These are phyloP conservation scores for Penicillium longicatenatum DNA, from an alignment of 495 filamentous ascomycete species.

Conservation along the genomic window DNA sequence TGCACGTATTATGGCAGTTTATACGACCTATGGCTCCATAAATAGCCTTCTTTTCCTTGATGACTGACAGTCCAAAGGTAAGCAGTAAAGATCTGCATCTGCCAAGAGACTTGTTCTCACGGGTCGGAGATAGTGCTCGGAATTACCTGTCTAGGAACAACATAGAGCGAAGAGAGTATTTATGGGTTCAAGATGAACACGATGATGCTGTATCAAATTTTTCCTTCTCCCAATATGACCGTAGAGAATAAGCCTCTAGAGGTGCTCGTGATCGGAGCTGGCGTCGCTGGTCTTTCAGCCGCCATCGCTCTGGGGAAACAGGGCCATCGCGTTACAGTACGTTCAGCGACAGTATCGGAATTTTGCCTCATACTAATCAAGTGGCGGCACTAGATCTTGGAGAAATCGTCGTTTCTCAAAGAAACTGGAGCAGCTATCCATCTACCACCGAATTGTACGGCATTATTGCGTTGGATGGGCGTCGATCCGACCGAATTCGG, in stretches of 20 bases:
- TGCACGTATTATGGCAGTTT: too few relatives aligned
- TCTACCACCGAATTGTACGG: slow-evolving; percentile 51
- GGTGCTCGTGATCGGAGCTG: slow-evolving; percentile 32
- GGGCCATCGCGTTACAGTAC: slow-evolving; percentile 34
- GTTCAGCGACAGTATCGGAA: background rate
- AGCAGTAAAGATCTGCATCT: background rate
- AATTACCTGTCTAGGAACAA: background rate
- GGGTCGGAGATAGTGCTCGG: background rate
- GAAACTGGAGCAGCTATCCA: slow-evolving; percentile 59
- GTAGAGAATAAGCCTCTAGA: slow-evolving; percentile 8
- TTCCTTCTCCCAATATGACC: too few relatives aligned
- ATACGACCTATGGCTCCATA: too few relatives aligned
- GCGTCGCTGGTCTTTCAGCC: slow-evolving; percentile 33
- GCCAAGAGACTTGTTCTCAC: background rate
- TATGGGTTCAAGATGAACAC: background rate
- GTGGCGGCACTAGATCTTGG: slow-evolving; percentile 40
- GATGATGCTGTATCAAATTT: background rate
- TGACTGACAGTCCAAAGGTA: background rate
- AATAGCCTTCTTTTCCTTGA: too few relatives aligned
- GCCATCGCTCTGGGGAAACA: slow-evolving; percentile 35
- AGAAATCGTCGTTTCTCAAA: slow-evolving; percentile 53
- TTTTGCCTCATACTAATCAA: background rate
- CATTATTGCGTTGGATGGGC: slow-evolving; percentile 48
- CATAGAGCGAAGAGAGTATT: background rate
- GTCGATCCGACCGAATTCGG: slow-evolving; percentile 43